Conservation (phyloP, 2,329 filamentous ascomycete genomes). For the Dactylonectria estremocensis region DNA sequence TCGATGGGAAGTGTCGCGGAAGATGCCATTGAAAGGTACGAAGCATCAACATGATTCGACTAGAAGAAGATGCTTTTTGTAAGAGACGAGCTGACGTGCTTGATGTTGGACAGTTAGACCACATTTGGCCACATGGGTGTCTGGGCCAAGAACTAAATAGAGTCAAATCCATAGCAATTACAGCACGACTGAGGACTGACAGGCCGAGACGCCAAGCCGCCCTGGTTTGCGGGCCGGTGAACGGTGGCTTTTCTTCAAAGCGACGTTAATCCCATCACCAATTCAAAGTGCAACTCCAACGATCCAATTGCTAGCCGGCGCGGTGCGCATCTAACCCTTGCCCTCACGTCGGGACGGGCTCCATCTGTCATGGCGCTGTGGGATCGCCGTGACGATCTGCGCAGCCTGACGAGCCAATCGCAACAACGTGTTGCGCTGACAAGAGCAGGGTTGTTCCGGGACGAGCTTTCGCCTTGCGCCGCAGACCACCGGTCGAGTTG, state of each 20-base stretch:
- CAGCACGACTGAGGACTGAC: neutral
- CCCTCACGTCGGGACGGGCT: slow-evolving; percentile 41
- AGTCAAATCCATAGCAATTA: neutral
- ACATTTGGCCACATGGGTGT: neutral
- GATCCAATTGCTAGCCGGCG: slow-evolving; percentile 38
- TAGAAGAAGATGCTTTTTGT: too few species aligned
- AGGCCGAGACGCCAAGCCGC: slow-evolving; percentile 7
- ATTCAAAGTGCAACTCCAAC: slow-evolving; percentile 28
- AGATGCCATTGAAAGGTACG: too few species aligned
- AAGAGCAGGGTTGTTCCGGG: slow-evolving; percentile 34
- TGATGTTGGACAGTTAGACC: neutral
- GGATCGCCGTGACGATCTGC: slow-evolving; percentile 49
- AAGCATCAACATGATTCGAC: too few species aligned
- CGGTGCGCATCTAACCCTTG: slow-evolving; percentile 35
- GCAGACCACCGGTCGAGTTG: slow-evolving; percentile 1
- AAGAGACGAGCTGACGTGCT: too few species aligned
- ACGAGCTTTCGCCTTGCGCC: slow-evolving; percentile 1
- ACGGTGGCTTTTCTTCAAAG: slow-evolving; percentile 8
- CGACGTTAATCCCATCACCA: slow-evolving; percentile 32
- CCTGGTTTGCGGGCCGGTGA: slow-evolving; percentile 8
- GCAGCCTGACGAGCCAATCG: slow-evolving; percentile 53
- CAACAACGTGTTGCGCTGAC: slow-evolving; percentile 48
- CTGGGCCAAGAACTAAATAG: too few species aligned
- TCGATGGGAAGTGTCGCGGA: neutral
- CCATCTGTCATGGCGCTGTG: slow-evolving; percentile 46